phyloP scores from a whole-genome alignment of 768 basidiomycete genomes.

The Trametes cinnabarina region DNA sequence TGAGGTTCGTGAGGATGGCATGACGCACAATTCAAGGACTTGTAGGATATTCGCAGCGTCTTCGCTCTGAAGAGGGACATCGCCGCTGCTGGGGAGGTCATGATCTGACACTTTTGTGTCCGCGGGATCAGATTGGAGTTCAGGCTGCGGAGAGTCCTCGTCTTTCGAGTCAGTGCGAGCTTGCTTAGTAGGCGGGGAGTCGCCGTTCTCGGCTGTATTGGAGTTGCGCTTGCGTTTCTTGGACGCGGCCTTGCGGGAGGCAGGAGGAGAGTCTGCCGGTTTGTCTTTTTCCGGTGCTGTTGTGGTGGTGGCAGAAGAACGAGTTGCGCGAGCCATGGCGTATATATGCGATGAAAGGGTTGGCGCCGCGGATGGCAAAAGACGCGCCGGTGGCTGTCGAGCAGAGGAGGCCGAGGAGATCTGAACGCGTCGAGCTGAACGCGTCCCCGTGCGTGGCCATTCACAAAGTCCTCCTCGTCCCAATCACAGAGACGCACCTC shows the following conservation, averaged over 20 bases:
- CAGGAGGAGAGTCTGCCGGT: conserved; percentile 22
- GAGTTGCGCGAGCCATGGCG: conserved; percentile 75
- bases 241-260: conserved; percentile 32
- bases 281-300: conserved; percentile 42
- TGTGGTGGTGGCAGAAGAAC: conserved; percentile 42
- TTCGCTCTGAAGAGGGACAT: conserved; percentile 43
- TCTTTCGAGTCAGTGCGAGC: conserved; percentile 42
- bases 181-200: conserved; percentile 51
- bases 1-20: background rate
- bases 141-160: conserved; percentile 25
- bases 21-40: conserved; percentile 54
- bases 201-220: conserved; percentile 42
- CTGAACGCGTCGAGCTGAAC: conserved; percentile 24
- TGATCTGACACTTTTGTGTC: too few species aligned
- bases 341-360: conserved; percentile 1
- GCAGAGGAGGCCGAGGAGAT: conserved; percentile 7
- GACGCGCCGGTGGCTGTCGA: conserved; percentile 36
- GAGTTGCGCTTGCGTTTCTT: conserved; percentile 72
- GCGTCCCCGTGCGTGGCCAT: conserved; percentile 27
- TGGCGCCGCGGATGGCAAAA: conserved; percentile 21
- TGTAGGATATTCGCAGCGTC: conserved; percentile 57
- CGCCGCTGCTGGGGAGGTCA: conserved; percentile 41
- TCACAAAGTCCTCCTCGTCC: conserved; percentile 9
- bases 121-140: conserved; percentile 15
- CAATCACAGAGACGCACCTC: background rate